Evolutionary conservation across 1,139 yeast genomes (phyloP), one percentile per base, ranked within the genome.

Genomic region (Nematodospora anomalae): DNA sequence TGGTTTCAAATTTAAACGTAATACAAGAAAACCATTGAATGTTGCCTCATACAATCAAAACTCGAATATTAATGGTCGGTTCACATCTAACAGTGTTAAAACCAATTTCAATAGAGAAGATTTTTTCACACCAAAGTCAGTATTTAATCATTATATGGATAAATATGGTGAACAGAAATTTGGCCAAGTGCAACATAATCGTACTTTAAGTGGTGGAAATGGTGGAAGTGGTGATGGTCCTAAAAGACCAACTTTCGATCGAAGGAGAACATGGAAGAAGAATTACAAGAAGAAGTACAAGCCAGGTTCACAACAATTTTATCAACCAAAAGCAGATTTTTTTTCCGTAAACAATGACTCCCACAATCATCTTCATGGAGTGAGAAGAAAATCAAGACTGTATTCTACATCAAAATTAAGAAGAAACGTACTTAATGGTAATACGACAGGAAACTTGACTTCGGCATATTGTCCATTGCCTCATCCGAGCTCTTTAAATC

Each of bases 91-190:
- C 30, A 50, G 43, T 35, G 45, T 46, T 36, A 41, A 44, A 32
- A 53, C 46, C 33, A 59, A 57, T 28, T 82, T 77, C 52, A 77
- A 76, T 49, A 70, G 90, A 41, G 83, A 80, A 47, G 90, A 83
- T 52, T 81, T 74, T 48, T 83, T 83, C 53, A 83, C 94, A 2
- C 94, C 94, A 2, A 84, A 83, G 42, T 79, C 89, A 16, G 83
- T 80, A 4, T 76, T 80, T 49, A 77, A 76, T 45, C 83, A 80
- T 49, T 83, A 82, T 52, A 74, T 83, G 83, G 87, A 79, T 48
- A 83, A 82, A 47, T 79, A 79, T 44, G 78, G 79, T 26, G 79
- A 69, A 43, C 56, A 63, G 46, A 50, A 57, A 41, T 54, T 43
- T 36, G 52, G 40, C 20, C 41, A 38, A 15, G 42, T 34, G 27